A percentile compares a stretch with the other conserved stretches of the same genome.
These are phyloP conservation scores for Dothiorella sarmentorum DNA, from an alignment of 2,329 filamentous ascomycete genomes.

Conservation along the genomic window DNA sequence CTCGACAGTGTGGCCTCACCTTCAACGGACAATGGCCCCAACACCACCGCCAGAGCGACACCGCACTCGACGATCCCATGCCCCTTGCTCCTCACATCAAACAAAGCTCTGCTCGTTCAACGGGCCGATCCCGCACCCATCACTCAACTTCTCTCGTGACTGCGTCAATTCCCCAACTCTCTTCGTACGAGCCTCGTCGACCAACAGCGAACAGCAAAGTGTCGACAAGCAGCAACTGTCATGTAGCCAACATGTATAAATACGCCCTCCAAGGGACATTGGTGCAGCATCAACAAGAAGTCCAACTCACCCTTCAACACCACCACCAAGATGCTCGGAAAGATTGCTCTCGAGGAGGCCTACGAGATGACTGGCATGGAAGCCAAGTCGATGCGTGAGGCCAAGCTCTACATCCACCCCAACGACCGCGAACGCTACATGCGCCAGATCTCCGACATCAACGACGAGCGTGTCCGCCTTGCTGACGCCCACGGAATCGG, in stretches of 20 bases:
- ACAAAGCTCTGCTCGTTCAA: not conserved
- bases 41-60: not conserved
- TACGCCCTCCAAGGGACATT: not conserved
- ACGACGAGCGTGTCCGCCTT: slow-evolving; percentile 24
- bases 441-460: slow-evolving; percentile 12
- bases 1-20: slow-evolving; percentile 6
- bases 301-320: not conserved
- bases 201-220: not conserved
- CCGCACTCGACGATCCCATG: slow-evolving; percentile 1
- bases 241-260: not conserved
- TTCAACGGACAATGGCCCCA: not conserved
- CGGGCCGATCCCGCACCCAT: slow-evolving; percentile 3
- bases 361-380: slow-evolving; percentile 11
- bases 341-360: slow-evolving; percentile 15
- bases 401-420: slow-evolving; percentile 11
- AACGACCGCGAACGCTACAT: slow-evolving; percentile 7
- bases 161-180: not conserved
- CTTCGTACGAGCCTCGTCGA: not conserved
- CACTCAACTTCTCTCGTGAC: not conserved
- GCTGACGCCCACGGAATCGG: slow-evolving; percentile 25
- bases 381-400: slow-evolving; percentile 8
- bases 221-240: not conserved
- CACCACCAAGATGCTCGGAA: slow-evolving; percentile 3
- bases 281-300: not conserved
- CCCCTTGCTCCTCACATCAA: not conserved